phyloP scores from a whole-genome alignment of 129 eudicot genomes.

The Lactuca sativa region DNA sequence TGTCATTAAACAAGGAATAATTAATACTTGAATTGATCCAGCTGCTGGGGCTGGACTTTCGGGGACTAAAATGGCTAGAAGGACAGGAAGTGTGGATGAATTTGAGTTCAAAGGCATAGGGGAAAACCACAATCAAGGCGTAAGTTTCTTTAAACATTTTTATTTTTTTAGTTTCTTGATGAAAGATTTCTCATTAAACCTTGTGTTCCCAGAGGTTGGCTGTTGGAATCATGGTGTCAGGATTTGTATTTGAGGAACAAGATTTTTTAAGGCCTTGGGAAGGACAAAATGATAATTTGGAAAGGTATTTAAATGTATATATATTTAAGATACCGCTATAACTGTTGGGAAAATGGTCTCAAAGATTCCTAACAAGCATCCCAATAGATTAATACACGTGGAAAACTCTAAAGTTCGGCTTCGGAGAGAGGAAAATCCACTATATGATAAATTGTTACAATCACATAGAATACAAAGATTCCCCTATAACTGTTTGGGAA shows the following conservation, averaged over 20 bases:
- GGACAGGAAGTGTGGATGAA: slow-evolving; percentile 89
- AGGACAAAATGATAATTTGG: slow-evolving; percentile 66
- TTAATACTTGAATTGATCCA: slow-evolving; percentile 31
- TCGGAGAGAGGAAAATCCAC: background rate
- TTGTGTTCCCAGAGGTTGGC: slow-evolving; percentile 76
- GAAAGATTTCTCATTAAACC: slow-evolving; percentile 16
- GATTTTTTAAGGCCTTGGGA: slow-evolving; percentile 87
- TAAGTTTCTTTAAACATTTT: slow-evolving; percentile 37
- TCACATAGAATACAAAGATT: background rate
- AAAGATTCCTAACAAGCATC: no score
- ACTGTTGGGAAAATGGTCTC: no score
- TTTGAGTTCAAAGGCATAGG: slow-evolving; percentile 89
- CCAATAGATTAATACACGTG: no score
- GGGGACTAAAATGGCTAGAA: slow-evolving; percentile 91
- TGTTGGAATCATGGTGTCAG: slow-evolving; percentile 75
- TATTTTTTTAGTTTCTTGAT: background rate
- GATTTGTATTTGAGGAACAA: slow-evolving; percentile 75
- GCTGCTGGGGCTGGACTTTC: slow-evolving; percentile 99
- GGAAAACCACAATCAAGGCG: slow-evolving; percentile 87
- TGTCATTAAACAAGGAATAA: background rate
- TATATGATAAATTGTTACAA: background rate
- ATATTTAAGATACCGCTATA: background rate
- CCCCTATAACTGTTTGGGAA: background rate
- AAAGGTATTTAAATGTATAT: slow-evolving; percentile 45
- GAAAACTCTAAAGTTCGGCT: no score